phyloP scores from a whole-genome alignment of 2,329 filamentous ascomycete genomes.

The Fusarium acutatum region DNA sequence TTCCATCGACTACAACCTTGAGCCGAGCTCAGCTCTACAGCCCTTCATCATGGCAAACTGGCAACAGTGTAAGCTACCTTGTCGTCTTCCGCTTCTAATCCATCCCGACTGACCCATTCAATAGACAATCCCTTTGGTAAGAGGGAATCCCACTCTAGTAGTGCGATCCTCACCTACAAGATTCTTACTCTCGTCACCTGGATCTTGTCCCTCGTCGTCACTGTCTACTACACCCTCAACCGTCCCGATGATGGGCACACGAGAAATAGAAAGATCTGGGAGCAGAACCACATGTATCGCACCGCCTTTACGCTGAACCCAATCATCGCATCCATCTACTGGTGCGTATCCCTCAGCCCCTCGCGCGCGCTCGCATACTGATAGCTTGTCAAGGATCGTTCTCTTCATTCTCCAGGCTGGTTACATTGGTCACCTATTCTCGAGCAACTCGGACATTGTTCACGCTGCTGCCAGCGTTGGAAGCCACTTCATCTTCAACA shows the following conservation, averaged over 20 bases:
- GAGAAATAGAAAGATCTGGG: conserved; percentile 74
- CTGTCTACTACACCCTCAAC: conserved; percentile 77
- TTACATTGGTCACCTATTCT: conserved; percentile 82
- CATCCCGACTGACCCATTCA: conserved; percentile 10
- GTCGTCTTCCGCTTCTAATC: neutral
- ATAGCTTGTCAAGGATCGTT: conserved; percentile 62
- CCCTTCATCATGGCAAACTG: conserved; percentile 42
- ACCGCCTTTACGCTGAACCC: conserved; percentile 82
- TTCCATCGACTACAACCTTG: neutral
- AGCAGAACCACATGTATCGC: conserved; percentile 70
- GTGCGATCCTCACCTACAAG: conserved; percentile 76
- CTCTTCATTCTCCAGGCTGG: conserved; percentile 79
- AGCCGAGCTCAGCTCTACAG: neutral
- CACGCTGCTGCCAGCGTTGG: conserved; percentile 79
- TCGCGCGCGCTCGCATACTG: neutral
- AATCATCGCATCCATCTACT: conserved; percentile 75
- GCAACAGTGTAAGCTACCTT: conserved; percentile 40
- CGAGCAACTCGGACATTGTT: conserved; percentile 67
- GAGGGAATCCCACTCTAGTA: conserved; percentile 70
- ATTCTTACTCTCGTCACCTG: conserved; percentile 78
- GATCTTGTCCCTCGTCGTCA: conserved; percentile 75
- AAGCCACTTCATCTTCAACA: conserved; percentile 86
- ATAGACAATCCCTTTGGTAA: conserved; percentile 80
- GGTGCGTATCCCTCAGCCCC: conserved; percentile 56
- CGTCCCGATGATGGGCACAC: conserved; percentile 69